A percentile compares a stretch with the other conserved stretches of the same genome.
These are phyloP conservation scores for Phaeolepiota aurea DNA, from an alignment of 768 basidiomycete genomes.

Conservation along the genomic window DNA sequence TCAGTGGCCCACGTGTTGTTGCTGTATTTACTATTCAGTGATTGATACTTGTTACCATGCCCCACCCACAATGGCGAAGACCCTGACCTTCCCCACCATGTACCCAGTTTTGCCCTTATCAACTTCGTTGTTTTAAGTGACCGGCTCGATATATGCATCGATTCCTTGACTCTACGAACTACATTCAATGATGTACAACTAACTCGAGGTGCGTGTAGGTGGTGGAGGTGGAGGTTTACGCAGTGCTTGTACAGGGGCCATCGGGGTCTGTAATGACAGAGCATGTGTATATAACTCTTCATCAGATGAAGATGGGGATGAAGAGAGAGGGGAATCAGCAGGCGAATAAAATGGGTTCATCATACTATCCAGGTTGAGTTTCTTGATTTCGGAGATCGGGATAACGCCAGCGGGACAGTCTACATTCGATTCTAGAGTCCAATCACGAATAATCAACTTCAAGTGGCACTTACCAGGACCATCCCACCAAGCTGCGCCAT, in stretches of 20 bases:
- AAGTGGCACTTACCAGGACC: slow-evolving; percentile 41
- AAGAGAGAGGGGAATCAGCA: slow-evolving; percentile 54
- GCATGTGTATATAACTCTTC: slow-evolving; percentile 79
- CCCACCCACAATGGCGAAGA: too few relatives aligned
- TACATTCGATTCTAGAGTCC: slow-evolving; percentile 14
- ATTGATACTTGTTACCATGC: too few relatives aligned
- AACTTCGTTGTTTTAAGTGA: background rate
- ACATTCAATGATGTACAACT: background rate
- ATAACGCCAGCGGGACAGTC: slow-evolving; percentile 55
- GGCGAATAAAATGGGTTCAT: slow-evolving; percentile 74
- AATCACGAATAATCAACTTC: background rate
- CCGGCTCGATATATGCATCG: background rate
- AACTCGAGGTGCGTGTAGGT: slow-evolving; percentile 20
- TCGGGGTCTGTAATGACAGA: slow-evolving; percentile 59
- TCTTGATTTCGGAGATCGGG: slow-evolving; percentile 29
- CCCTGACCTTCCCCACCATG: too few relatives aligned
- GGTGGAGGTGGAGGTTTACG: slow-evolving; percentile 38
- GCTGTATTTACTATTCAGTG: too few relatives aligned
- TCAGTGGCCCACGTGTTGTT: too few relatives aligned
- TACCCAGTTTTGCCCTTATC: background rate
- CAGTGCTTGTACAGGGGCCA: slow-evolving; percentile 46
- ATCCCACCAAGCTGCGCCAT: slow-evolving; percentile 76
- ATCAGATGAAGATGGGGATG: slow-evolving; percentile 76
- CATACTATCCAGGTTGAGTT: slow-evolving; percentile 19
- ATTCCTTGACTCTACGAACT: background rate